phyloP scores from a whole-genome alignment of 805 yeast species.

The Trichomonascus vanleenenianus region DNA sequence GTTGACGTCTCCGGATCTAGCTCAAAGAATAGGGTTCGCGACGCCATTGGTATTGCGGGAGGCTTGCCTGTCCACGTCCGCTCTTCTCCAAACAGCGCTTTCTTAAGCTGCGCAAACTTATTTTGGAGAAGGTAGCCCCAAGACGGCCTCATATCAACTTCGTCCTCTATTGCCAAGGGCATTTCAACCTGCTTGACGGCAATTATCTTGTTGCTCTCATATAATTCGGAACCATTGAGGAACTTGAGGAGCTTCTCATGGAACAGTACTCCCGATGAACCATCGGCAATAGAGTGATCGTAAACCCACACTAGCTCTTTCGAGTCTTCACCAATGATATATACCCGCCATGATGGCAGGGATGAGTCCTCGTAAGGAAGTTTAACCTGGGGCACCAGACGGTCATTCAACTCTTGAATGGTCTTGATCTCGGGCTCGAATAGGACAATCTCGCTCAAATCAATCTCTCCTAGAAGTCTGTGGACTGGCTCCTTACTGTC shows the following conservation, averaged over 20 bases:
- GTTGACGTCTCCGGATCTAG: conserved; percentile 5
- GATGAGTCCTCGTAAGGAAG: conserved; percentile 5
- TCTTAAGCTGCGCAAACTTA: not conserved
- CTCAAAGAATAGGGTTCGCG: conserved; percentile 7
- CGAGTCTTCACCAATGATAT: conserved; percentile 3
- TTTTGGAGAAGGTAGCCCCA: not conserved
- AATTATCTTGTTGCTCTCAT: not conserved
- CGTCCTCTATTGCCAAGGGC: not conserved
- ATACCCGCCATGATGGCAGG: conserved; percentile 9
- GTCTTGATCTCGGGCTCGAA: conserved; percentile 2
- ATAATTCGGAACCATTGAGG: not conserved
- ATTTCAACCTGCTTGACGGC: not conserved
- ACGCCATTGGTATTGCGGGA: conserved; percentile 7
- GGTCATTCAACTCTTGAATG: conserved; percentile 2
- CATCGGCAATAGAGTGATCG: conserved; percentile 6
- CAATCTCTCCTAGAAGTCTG: conserved; percentile 1
- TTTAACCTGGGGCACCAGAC: not conserved
- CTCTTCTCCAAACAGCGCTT: not conserved
- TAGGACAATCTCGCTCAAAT: conserved; percentile 7
- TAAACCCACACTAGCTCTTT: conserved; percentile 5
- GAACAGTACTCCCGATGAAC: conserved; percentile 3
- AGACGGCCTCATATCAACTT: not conserved
- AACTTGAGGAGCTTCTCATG: conserved; percentile 4
- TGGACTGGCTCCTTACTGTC: conserved; percentile 6
- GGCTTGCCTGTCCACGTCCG: conserved; percentile 9